Evolutionary conservation across 192 early-diverging fungal species (phyloP).

Genomic region (Backusella australiensis): DNA sequence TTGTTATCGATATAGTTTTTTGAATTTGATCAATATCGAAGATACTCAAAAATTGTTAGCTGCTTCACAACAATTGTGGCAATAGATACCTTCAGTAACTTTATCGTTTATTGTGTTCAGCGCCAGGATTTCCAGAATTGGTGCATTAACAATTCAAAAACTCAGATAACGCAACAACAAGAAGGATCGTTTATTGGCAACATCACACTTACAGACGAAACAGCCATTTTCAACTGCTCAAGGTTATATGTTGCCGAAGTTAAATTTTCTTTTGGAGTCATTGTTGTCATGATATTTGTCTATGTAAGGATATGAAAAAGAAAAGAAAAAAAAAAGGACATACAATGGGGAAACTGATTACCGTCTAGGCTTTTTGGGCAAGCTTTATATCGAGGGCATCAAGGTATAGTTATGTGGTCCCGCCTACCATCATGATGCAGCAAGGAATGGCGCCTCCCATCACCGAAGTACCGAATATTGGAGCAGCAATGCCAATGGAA

Average conservation of each 20-base stretch:
- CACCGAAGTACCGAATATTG: not conserved
- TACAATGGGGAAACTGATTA: not conserved
- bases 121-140: not conserved
- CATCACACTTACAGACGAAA: not conserved
- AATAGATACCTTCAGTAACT: not conserved
- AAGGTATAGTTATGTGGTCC: not conserved
- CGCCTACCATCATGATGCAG: not conserved
- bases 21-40: not conserved
- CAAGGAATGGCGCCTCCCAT: not conserved
- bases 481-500: not conserved
- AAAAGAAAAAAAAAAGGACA: not conserved
- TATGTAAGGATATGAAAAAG: not conserved
- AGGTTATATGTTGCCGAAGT: not conserved
- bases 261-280: conserved; percentile 3
- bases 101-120: not conserved
- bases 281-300: not conserved
- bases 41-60: not conserved
- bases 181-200: not conserved
- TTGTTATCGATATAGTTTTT: not conserved
- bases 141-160: not conserved
- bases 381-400: conserved; percentile 4
- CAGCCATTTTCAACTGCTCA: not conserved
- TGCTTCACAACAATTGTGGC: not conserved
- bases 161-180: not conserved
- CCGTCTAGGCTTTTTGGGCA: not conserved